phyloP scores from a whole-genome alignment of 2,329 filamentous ascomycete genomes.

The Apiospora kogelbergensis region DNA sequence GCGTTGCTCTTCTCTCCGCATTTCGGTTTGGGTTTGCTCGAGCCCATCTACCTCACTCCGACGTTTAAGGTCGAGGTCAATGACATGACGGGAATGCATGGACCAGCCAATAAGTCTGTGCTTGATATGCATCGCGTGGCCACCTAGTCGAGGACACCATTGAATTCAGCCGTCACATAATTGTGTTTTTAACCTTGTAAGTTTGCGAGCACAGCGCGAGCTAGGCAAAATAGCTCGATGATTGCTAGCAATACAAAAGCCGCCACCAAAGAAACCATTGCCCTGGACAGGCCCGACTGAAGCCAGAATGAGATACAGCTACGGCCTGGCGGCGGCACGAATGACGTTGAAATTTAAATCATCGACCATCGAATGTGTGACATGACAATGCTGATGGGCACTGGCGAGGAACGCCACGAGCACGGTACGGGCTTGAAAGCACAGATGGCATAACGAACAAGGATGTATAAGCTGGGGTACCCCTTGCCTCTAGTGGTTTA shows the following conservation, averaged over 20 bases:
- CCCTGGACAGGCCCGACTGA: background rate
- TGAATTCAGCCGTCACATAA: conserved; percentile 4
- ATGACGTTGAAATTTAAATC: background rate
- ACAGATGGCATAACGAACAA: conserved; percentile 5
- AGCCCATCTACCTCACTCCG: background rate
- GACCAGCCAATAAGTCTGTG: conserved; percentile 2
- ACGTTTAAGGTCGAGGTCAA: background rate
- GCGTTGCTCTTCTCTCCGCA: conserved; percentile 14
- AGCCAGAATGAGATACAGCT: background rate
- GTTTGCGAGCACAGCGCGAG: background rate
- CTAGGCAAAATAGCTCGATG: background rate
- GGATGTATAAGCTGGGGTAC: conserved; percentile 4
- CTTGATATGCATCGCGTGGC: conserved; percentile 7
- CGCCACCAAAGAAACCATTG: background rate
- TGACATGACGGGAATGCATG: conserved; percentile 4
- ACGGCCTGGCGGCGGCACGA: background rate
- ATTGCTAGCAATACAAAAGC: background rate
- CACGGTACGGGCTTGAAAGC: conserved; percentile 7
- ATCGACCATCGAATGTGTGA: background rate
- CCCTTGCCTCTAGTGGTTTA: conserved; percentile 6
- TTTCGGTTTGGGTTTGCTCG: background rate
- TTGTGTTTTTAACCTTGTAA: background rate
- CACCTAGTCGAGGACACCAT: conserved; percentile 1
- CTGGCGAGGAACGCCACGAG: conserved; percentile 1
- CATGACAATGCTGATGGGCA: background rate